A percentile compares a stretch with the other conserved stretches of the same genome.
phyloP scores from a whole-genome alignment of 2,329 filamentous ascomycete genomes.

The Aspergillus sclerotialis region DNA sequence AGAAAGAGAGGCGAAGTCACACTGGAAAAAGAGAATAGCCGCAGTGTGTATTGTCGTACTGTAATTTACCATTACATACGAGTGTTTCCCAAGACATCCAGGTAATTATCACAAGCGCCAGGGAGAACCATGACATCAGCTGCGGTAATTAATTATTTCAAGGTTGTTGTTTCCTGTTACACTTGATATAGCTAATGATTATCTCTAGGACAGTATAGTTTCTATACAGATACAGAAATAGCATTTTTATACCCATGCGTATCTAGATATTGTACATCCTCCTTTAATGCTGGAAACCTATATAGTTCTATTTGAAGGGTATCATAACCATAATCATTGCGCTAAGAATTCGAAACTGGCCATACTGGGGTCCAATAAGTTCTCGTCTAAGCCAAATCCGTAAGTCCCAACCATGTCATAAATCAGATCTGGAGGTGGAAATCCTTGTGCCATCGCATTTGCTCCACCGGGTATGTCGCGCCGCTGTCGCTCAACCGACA shows the following conservation, averaged over 20 bases:
- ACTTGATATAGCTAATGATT: neutral
- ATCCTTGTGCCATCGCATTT: slow-evolving; percentile 35
- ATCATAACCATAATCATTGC: slow-evolving; percentile 13
- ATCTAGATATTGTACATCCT: too few species aligned
- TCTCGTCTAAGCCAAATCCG: slow-evolving; percentile 36
- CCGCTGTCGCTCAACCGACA: slow-evolving; percentile 9
- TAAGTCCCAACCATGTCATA: slow-evolving; percentile 40
- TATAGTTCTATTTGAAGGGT: too few species aligned
- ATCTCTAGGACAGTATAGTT: neutral
- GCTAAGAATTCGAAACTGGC: slow-evolving; percentile 34
- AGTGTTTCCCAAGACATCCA: neutral
- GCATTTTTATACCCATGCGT: neutral
- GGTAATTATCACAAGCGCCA: neutral
- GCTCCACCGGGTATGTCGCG: slow-evolving; percentile 32
- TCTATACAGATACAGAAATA: neutral
- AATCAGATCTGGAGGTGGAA: slow-evolving; percentile 34
- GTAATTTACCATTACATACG: neutral
- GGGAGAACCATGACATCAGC: neutral
- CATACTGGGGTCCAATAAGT: slow-evolving; percentile 35
- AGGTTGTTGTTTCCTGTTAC: neutral
- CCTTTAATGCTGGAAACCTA: too few species aligned
- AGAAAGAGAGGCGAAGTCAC: neutral
- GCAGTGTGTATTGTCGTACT: neutral
- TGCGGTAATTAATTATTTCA: neutral
- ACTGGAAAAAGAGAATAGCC: neutral